Evolutionary conservation across 495 filamentous ascomycete species (phyloP), one percentile per base, ranked within the genome.

Genomic region (Aspergillus leporis): DNA sequence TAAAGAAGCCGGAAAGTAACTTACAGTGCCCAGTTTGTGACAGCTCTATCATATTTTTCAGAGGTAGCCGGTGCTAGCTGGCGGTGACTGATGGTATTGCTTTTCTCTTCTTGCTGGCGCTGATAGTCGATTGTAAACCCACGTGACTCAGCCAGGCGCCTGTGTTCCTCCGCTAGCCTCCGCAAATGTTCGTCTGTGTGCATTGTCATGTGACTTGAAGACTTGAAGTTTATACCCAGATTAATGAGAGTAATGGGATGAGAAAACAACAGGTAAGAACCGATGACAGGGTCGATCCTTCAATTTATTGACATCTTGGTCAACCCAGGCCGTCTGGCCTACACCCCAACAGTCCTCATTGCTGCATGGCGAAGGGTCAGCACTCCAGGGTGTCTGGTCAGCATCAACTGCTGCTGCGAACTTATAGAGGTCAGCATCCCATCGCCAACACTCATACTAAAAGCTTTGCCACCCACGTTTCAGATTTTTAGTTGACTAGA

Each of bases 41-140:
- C 56, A 22, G 45, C 53, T 28, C 41, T 7, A 12, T 67, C 47
- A 30, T 70, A 67, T 50, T 60, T 70, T 12, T 61, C 23, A 19
- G 53, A 6, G n/a, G 59, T 70, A 47, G 65, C 55, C 8, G 61
- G 63, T 16, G 65, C 63, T 16, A 67, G 59, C 25, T 53, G 12
- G 28, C 21, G 49, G 30, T 63, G 47, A 48, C 21, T 57, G 1
- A 62, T 61, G 45, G 47, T 50, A 53, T 69, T 69, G 2, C 41
- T 56, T 38, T 52, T 32, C 5, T 51, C n/a, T 61, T 69, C 61
- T 25, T 43, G 50, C 47, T 61, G 10, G 10, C 61, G 25, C 48
- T 69, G 43, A 32, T 64, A 69, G 1, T 66, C 50, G 19, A 21
- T 41, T 10, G 59, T 69, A 16, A 69, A 69, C 2, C 63, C 58